Conservation (phyloP, 768 basidiomycete genomes). For the Pulveroboletus sp. region DNA sequence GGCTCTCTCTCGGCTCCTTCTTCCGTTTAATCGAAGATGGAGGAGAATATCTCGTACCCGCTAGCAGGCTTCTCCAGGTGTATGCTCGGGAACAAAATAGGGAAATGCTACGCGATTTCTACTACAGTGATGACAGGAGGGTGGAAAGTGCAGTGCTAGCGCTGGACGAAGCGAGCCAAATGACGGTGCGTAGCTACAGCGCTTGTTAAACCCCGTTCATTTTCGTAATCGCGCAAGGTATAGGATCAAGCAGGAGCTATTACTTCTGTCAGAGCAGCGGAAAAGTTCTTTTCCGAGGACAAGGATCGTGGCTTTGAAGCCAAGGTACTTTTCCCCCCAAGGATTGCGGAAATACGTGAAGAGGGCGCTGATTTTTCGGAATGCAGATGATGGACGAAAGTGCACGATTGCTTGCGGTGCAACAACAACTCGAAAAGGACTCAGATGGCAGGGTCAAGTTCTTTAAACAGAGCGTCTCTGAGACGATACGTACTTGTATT, state of each 20-base stretch:
- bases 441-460: constrained; percentile 71
- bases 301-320: constrained; percentile 89
- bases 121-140: constrained; percentile 94
- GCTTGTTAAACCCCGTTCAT: neutral
- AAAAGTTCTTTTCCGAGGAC: constrained; percentile 93
- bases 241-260: constrained; percentile 75
- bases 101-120: constrained; percentile 92
- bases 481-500: constrained; percentile 76
- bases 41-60: constrained; percentile 66
- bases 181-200: constrained; percentile 45
- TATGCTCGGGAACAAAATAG: constrained; percentile 88
- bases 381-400: constrained; percentile 88
- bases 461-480: constrained; percentile 81
- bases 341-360: too few relatives aligned
- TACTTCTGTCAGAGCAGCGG: constrained; percentile 70
- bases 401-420: constrained; percentile 65
- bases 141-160: constrained; percentile 90
- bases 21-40: constrained; percentile 94
- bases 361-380: neutral
- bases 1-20: constrained; percentile 82
- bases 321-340: constrained; percentile 50
- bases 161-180: constrained; percentile 72
- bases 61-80: constrained; percentile 77
- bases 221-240: constrained; percentile 1
- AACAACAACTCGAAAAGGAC: constrained; percentile 88